Percentiles rank a stretch among this genome's conserved stretches.
phyloP scores from a whole-genome alignment of 1,284 basidiomycete genomes.

The Rhizopogon hawkerae region DNA sequence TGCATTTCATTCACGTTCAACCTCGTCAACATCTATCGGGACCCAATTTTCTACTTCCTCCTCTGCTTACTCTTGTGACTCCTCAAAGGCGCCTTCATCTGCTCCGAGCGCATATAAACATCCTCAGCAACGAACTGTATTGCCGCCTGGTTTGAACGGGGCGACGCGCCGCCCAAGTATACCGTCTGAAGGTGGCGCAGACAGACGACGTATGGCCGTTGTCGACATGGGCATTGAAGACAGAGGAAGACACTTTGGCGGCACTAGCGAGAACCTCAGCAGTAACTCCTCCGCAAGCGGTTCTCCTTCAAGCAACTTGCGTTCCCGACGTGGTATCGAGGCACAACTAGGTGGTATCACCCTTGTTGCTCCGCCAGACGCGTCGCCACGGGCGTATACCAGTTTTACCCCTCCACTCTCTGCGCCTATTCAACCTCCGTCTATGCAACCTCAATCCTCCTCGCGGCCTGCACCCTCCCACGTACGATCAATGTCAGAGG shows the following conservation, averaged over 20 bases:
- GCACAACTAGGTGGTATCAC: constrained; percentile 46
- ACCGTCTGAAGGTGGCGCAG: constrained; percentile 48
- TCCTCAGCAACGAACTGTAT: constrained; percentile 19
- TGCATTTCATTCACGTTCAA: constrained; percentile 4
- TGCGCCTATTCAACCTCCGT: constrained; percentile 28
- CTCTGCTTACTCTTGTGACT: constrained; percentile 41
- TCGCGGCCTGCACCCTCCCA: constrained; percentile 19
- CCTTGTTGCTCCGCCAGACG: constrained; percentile 60
- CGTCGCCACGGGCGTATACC: constrained; percentile 43
- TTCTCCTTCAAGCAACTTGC: constrained; percentile 25
- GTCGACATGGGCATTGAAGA: constrained; percentile 42
- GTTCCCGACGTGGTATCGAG: constrained; percentile 37
- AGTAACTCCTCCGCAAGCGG: constrained; percentile 21
- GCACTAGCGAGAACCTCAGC: not conserved
- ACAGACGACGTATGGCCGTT: constrained; percentile 59
- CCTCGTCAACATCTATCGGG: constrained; percentile 2
- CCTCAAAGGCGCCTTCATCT: constrained; percentile 18
- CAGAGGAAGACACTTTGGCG: constrained; percentile 16
- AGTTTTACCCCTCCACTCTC: constrained; percentile 45
- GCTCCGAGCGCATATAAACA: constrained; percentile 9
- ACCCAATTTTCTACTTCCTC: constrained; percentile 31
- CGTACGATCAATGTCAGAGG: constrained; percentile 42
- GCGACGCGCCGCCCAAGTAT: constrained; percentile 37
- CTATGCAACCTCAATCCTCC: constrained; percentile 9
- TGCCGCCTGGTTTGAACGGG: constrained; percentile 22